Evolutionary conservation across 345 rosid genomes (phyloP).

Genomic region (Aethionema arabicum): DNA sequence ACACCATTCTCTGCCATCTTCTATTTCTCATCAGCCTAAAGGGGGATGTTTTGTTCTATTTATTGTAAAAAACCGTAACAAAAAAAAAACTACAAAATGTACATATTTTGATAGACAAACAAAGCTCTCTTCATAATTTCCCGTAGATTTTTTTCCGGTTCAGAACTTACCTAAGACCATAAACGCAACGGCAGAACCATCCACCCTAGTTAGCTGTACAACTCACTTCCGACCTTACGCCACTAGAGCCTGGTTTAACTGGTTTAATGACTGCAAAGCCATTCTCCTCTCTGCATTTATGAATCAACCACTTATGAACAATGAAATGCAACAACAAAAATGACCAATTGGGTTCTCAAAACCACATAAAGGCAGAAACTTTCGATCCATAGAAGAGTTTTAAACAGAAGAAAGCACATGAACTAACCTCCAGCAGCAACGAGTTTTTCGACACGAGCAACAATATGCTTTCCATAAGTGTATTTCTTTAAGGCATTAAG

Average conservation of each 20-base stretch:
- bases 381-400: not conserved
- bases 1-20: conserved; percentile 43
- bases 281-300: conserved; percentile 34
- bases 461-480: conserved; percentile 96
- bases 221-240: conserved; percentile 22
- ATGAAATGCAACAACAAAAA: not conserved
- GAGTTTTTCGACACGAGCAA: conserved; percentile 94
- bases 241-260: conserved; percentile 20
- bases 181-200: conserved; percentile 42
- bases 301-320: not conserved
- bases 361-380: no score
- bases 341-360: no score
- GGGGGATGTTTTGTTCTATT: conserved; percentile 43
- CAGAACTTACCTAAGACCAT: conserved; percentile 40
- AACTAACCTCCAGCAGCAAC: conserved; percentile 90
- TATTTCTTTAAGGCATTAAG: conserved; percentile 86
- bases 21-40: conserved; percentile 36
- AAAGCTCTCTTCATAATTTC: conserved; percentile 25
- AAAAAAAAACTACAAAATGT: conserved; percentile 61
- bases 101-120: conserved; percentile 53
- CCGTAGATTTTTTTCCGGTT: conserved; percentile 39
- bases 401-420: conserved; percentile 6
- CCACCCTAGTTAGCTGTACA: conserved; percentile 30
- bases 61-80: conserved; percentile 40
- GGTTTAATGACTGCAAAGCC: conserved; percentile 23